Conservation (phyloP, 805 yeast genomes). For the Saturnispora ahearnii region DNA sequence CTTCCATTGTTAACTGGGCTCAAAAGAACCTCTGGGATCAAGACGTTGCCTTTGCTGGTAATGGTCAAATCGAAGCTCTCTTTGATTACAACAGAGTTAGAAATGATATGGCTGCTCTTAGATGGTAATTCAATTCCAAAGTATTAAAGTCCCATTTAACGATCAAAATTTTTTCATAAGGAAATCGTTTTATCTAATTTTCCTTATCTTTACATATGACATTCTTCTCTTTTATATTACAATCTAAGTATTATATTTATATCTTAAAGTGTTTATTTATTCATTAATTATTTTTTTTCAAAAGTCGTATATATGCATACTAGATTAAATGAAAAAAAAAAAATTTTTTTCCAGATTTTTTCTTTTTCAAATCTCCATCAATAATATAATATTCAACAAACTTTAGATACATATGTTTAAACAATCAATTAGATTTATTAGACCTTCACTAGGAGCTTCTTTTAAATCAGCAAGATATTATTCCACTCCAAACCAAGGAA, state of each 20-base stretch:
- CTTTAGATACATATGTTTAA: too few species aligned
- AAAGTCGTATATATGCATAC: background rate
- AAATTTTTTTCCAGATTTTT: too few species aligned
- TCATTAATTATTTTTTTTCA: background rate
- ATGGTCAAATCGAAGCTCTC: conserved; percentile 80
- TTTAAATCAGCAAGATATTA: background rate
- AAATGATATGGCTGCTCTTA: conserved; percentile 84
- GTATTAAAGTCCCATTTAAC: background rate
- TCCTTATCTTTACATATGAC: conserved; percentile 1
- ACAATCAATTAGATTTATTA: too few species aligned
- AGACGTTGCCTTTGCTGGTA: conserved; percentile 74
- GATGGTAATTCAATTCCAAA: conserved; percentile 41
- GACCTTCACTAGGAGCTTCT: background rate
- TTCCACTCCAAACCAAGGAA: conserved; percentile 1
- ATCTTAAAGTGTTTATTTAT: conserved; percentile 2
- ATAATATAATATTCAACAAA: too few species aligned
- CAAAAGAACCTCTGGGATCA: conserved; percentile 69
- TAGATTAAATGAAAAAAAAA: too few species aligned
- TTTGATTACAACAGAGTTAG: conserved; percentile 80
- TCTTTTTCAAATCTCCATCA: too few species aligned
- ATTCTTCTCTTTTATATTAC: background rate
- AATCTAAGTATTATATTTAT: conserved; percentile 4
- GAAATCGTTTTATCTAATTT: background rate
- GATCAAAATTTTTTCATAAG: background rate
- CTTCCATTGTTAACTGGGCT: conserved; percentile 66